A percentile compares a stretch with the other conserved stretches of the same genome.
Conservation (phyloP, 352 stramenopile species). For the Globisporangium cederbergense region DNA sequence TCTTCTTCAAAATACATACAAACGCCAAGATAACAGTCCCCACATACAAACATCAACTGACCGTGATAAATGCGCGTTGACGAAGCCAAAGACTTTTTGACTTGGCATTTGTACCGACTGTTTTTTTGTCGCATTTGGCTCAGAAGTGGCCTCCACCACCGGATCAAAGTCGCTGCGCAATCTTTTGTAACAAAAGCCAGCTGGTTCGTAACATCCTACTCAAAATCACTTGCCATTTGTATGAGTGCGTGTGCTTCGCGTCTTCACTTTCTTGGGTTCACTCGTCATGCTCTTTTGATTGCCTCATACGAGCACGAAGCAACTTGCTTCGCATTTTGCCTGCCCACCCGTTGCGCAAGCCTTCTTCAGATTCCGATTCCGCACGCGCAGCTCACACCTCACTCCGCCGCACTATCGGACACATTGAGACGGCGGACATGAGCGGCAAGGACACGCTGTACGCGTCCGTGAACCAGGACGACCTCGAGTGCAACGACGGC, state of each 20-base stretch:
- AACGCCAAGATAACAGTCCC: no score
- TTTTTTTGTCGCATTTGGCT: no score
- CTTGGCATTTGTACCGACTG: no score
- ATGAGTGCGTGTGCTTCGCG: background rate
- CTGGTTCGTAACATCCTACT: background rate
- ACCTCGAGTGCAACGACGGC: slow-evolving; percentile 53
- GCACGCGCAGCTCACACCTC: background rate
- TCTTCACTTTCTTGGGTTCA: background rate
- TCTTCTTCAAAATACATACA: no score
- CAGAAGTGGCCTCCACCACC: no score
- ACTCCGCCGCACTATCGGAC: background rate
- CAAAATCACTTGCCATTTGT: background rate
- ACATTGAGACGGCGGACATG: slow-evolving; percentile 4
- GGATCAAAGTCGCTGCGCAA: background rate
- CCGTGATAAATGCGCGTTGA: no score
- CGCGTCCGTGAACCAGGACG: slow-evolving; percentile 65
- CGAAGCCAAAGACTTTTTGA: no score
- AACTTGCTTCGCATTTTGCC: background rate
- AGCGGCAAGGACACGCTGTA: slow-evolving; percentile 45
- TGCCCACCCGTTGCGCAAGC: no score
- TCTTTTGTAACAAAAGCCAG: background rate
- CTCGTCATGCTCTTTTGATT: background rate
- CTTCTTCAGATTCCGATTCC: slow-evolving; percentile 3
- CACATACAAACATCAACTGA: no score
- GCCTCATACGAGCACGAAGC: background rate